Conservation (phyloP, 345 rosid genomes). For the Boechera retrofracta region DNA sequence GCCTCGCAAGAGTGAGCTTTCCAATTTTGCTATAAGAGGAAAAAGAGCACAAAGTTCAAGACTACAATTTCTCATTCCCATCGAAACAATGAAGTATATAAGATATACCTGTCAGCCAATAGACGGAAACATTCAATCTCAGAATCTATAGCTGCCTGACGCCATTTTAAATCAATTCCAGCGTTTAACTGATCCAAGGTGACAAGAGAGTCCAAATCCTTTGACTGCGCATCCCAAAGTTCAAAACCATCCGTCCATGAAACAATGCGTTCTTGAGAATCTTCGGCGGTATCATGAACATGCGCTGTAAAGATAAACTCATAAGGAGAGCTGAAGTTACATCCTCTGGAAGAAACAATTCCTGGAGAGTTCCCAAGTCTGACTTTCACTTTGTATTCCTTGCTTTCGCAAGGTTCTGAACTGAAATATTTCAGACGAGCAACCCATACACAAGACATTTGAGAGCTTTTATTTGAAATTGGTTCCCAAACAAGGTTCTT, state of each 20-base stretch:
- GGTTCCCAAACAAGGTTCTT: constrained; percentile 70
- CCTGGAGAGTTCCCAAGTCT: constrained; percentile 70
- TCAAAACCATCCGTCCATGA: constrained; percentile 70
- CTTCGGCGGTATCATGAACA: constrained; percentile 49
- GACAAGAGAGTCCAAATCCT: constrained; percentile 47
- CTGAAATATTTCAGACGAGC: constrained; percentile 50
- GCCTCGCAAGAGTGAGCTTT: constrained; percentile 88
- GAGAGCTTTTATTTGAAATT: constrained; percentile 50
- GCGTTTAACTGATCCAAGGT: constrained; percentile 45
- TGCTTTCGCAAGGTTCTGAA: constrained; percentile 40
- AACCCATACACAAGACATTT: constrained; percentile 68
- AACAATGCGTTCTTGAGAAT: constrained; percentile 42
- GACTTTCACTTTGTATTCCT: constrained; percentile 55
- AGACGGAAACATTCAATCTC: constrained; percentile 62
- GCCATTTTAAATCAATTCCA: constrained; percentile 62
- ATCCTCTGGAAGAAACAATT: constrained; percentile 68
- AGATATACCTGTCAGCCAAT: constrained; percentile 64
- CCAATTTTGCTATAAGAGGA: constrained; percentile 77
- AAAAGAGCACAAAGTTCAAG: constrained; percentile 8
- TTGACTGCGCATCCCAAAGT: constrained; percentile 46
- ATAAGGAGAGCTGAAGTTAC: constrained; percentile 50
- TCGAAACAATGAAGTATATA: constrained; percentile 20
- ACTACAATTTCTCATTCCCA: constrained; percentile 15
- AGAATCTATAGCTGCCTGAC: constrained; percentile 46
- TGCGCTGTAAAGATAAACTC: constrained; percentile 54